Percentiles rank a stretch among this genome's conserved stretches.
Conservation (phyloP, 345 rosid genomes). For the Firmiana major region DNA sequence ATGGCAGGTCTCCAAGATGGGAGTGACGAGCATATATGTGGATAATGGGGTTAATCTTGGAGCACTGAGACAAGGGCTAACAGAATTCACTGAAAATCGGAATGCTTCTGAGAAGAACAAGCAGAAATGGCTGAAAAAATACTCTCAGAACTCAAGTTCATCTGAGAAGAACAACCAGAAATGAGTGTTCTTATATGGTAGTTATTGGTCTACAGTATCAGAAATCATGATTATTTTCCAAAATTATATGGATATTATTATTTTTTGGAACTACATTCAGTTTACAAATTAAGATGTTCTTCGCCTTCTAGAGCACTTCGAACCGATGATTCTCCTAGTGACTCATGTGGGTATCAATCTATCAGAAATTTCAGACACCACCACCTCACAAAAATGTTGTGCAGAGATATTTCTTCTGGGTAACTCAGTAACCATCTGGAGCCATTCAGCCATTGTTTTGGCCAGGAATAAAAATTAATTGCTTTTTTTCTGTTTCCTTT, state of each 20-base stretch:
- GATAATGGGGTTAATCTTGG: constrained; percentile 73
- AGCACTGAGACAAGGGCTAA: constrained; percentile 73
- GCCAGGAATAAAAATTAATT: background rate
- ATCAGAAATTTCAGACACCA: background rate
- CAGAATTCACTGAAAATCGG: constrained; percentile 50
- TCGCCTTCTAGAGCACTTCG: background rate
- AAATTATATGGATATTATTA: background rate
- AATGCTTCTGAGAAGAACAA: constrained; percentile 53
- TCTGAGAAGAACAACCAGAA: constrained; percentile 28
- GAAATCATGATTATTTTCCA: background rate
- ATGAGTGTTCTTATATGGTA: constrained; percentile 13
- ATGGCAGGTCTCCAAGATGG: constrained; percentile 72
- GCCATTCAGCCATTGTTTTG: background rate
- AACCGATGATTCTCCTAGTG: background rate
- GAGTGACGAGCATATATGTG: constrained; percentile 66
- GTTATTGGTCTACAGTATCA: background rate
- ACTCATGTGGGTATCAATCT: background rate
- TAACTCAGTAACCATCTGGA: background rate
- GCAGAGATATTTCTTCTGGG: background rate
- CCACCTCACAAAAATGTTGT: background rate
- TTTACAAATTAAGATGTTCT: background rate
- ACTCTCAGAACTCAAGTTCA: constrained; percentile 43
- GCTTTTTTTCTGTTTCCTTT: background rate
- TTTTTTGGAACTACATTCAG: background rate
- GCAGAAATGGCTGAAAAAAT: constrained; percentile 57